phyloP scores from a whole-genome alignment of 2,329 filamentous ascomycete species.

The Penicillium polonicum region DNA sequence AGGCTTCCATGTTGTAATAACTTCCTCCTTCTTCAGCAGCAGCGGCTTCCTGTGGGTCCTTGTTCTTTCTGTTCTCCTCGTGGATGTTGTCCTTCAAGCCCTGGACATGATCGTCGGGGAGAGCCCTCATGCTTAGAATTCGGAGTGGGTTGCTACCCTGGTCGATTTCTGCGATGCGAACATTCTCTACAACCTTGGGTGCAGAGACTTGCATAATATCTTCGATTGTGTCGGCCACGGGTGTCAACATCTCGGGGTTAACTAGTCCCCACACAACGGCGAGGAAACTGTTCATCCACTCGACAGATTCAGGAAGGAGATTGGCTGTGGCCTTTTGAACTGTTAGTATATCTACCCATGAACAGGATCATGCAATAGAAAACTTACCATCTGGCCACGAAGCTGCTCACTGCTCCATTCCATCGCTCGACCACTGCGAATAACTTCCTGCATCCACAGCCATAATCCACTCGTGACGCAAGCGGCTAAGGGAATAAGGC shows the following conservation, averaged over 20 bases:
- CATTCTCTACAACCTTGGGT: constrained; percentile 86
- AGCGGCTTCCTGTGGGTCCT: constrained; percentile 81
- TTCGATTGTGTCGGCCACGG: constrained; percentile 86
- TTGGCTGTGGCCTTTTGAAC: constrained; percentile 70
- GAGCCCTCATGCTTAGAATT: constrained; percentile 79
- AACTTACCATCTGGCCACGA: constrained; percentile 69
- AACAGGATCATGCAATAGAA: neutral
- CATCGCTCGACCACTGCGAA: constrained; percentile 74
- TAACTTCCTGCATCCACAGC: constrained; percentile 85
- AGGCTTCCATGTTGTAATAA: constrained; percentile 89
- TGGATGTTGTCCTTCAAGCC: constrained; percentile 80
- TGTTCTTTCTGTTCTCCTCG: constrained; percentile 73
- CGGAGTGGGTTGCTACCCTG: constrained; percentile 89
- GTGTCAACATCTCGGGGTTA: constrained; percentile 93
- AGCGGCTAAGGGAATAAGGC: constrained; percentile 69
- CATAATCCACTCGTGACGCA: constrained; percentile 76
- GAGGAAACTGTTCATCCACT: constrained; percentile 93
- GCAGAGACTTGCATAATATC: constrained; percentile 97
- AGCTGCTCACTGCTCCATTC: constrained; percentile 89
- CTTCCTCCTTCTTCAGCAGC: constrained; percentile 88
- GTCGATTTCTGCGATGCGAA: constrained; percentile 90
- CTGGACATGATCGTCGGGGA: constrained; percentile 77
- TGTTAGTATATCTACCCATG: neutral
- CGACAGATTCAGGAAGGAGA: constrained; percentile 85
- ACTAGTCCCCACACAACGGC: constrained; percentile 84